phyloP scores from a whole-genome alignment of 768 basidiomycete genomes.

The Suillus discolor region DNA sequence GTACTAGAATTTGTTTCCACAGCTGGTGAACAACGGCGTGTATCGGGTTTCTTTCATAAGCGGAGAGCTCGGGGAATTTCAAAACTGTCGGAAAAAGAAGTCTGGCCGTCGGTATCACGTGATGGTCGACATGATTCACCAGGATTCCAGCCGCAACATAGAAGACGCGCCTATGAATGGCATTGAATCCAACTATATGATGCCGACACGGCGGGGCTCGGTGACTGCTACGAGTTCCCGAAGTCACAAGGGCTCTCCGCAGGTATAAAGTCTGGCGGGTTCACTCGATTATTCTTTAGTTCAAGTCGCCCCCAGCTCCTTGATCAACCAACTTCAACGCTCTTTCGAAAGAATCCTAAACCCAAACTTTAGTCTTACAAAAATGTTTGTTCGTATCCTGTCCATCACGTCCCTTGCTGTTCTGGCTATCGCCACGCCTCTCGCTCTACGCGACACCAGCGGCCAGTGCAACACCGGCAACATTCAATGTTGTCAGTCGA shows the following conservation, averaged over 20 bases:
- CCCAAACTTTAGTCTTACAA: background rate
- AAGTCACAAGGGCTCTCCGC: background rate
- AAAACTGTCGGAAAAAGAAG: background rate
- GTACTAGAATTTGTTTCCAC: background rate
- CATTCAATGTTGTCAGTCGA: conserved; percentile 23
- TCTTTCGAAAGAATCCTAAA: background rate
- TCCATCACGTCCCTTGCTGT: conserved; percentile 20
- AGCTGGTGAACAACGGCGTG: background rate
- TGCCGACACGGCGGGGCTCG: conserved; percentile 3
- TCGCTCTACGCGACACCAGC: conserved; percentile 10
- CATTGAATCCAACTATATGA: background rate
- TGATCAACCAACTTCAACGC: conserved; percentile 2
- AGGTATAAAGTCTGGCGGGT: conserved; percentile 1
- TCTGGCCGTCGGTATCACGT: background rate
- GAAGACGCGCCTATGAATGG: background rate
- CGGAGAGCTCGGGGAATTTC: background rate
- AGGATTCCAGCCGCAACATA: background rate
- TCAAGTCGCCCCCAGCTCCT: conserved; percentile 1
- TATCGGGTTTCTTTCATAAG: background rate
- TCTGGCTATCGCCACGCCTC: conserved; percentile 21
- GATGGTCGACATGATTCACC: background rate
- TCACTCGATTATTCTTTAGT: background rate
- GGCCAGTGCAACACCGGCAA: conserved; percentile 21
- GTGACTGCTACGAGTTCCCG: background rate
- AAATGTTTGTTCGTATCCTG: conserved; percentile 26